A percentile compares a stretch with the other conserved stretches of the same genome.
phyloP scores from a whole-genome alignment of 306 rosid genomes.

The Lathyrus oleraceus region DNA sequence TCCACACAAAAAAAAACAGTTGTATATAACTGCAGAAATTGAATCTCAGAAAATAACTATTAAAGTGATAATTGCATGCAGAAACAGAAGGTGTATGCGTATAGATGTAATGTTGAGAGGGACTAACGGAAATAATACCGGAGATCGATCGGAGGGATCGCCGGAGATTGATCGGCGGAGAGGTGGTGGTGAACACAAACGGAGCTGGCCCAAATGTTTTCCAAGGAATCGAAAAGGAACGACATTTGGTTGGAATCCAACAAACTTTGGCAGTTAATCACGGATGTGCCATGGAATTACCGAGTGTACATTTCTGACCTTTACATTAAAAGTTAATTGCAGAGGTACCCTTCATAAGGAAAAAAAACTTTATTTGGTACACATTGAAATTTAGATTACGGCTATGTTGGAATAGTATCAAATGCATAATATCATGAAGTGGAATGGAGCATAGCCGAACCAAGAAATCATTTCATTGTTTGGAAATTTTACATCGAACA shows the following conservation, averaged over 20 bases:
- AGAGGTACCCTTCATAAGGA: background rate
- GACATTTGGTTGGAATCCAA: conserved; percentile 16
- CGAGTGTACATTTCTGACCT: background rate
- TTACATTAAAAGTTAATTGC: background rate
- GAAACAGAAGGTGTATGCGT: background rate
- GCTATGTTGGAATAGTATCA: no score
- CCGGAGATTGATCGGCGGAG: conserved; percentile 31
- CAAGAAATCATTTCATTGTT: no score
- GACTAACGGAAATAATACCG: background rate
- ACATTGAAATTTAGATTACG: no score
- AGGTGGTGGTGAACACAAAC: conserved; percentile 26
- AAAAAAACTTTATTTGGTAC: no score
- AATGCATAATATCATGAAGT: no score
- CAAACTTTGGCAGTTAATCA: conserved; percentile 17
- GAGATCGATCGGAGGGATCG: conserved; percentile 3
- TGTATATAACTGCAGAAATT: background rate
- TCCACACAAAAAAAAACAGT: background rate
- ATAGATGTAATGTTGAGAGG: background rate
- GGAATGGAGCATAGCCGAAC: no score
- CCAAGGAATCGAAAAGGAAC: background rate
- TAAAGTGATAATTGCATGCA: background rate
- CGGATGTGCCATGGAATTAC: conserved; percentile 31
- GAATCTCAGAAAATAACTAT: conserved; percentile 10
- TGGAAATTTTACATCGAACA: no score
- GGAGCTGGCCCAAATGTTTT: background rate